Base-by-base conservation (phyloP, 1,284 basidiomycete species). In the Tremellales sp. region DNA sequence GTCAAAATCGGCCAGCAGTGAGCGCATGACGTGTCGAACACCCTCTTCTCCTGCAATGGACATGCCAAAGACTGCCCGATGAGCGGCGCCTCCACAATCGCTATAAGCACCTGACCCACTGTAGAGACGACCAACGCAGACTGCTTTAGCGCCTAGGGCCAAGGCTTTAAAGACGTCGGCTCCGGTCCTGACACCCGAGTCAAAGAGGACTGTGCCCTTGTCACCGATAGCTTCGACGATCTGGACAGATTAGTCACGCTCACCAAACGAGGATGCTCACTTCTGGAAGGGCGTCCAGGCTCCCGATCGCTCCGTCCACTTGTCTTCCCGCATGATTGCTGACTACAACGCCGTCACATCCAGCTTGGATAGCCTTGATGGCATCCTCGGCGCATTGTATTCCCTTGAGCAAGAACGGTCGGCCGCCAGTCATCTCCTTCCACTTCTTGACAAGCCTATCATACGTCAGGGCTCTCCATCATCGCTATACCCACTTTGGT, bases 271-370 rank as follows among this genome's bases (percentile, higher is more conserved):
- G 23, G 35, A 25, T 40, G 19, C 12, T 13, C 29, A 17, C 51
- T 29, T 48, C 56, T 54, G 44, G 8, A 15, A 90, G 78, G 2
- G 84, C 84, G 57, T 82, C 81, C 13, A 90, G 73, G 1, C 86
- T 82, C 0, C 83, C 81, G 12, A 89, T 79, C 1, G 83, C 84
- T 3, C 87, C 87, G 64, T 91, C 88, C 4, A 91, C 79, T 68
- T 90, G 88, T 26, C 87, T 78, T 1, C 86, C 87, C 24, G 86
- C 88, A 61, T 91, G 88, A 63, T 90, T 90, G 5, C 84, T 86
- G 8, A 90, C 84, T 24, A 89, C 71, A 53, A 91, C 85, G 2
- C 84, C 87, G 55, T 90, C 82, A 10, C 82, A 77, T 1, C 82
- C 81, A 15, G 78, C 63, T 19, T 84, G 81, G 8, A 87, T 62